These are phyloP conservation scores for Discostella stelligeroides DNA, from an alignment of 108 stramenopile genomes.

Conservation along the genomic window DNA sequence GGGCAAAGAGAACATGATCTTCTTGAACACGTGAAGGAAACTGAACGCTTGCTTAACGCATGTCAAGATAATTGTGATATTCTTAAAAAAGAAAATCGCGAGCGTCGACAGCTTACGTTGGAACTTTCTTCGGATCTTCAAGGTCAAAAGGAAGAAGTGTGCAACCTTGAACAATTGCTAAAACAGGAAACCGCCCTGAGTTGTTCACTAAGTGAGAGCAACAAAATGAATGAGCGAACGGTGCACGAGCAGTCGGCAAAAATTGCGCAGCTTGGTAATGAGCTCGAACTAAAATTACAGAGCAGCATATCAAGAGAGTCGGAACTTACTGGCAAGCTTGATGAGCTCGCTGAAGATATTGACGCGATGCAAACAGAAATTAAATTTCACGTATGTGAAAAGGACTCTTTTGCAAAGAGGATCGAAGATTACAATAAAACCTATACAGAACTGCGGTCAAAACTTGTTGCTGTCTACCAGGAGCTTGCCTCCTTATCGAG, in stretches of 20 bases:
- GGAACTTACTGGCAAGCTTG: not conserved
- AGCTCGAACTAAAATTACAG: not conserved
- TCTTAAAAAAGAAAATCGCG: slow-evolving; percentile 9
- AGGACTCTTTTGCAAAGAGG: not conserved
- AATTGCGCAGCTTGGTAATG: slow-evolving; percentile 4
- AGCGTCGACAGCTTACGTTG: slow-evolving; percentile 7
- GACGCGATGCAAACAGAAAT: not conserved
- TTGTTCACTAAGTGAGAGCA: slow-evolving; percentile 11
- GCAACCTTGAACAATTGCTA: slow-evolving; percentile 14
- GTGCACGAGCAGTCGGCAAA: not conserved
- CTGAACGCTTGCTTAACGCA: not conserved
- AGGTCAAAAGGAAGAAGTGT: slow-evolving; percentile 12
- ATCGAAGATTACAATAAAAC: slow-evolving; percentile 1
- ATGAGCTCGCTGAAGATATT: not conserved
- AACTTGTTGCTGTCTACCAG: not conserved
- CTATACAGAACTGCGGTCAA: not conserved
- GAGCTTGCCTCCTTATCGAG: not conserved
- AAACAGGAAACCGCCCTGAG: slow-evolving; percentile 12
- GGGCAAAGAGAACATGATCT: not conserved
- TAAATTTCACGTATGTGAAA: not conserved
- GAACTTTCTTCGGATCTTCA: slow-evolving; percentile 11
- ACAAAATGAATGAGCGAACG: slow-evolving; percentile 11
- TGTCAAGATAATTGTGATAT: slow-evolving; percentile 1
- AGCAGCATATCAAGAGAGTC: not conserved
- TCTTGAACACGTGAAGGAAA: not conserved